Evolutionary conservation across 345 rosid genomes (phyloP), one percentile per base, ranked within the genome.

Genomic region (Linum usitatissimum): DNA sequence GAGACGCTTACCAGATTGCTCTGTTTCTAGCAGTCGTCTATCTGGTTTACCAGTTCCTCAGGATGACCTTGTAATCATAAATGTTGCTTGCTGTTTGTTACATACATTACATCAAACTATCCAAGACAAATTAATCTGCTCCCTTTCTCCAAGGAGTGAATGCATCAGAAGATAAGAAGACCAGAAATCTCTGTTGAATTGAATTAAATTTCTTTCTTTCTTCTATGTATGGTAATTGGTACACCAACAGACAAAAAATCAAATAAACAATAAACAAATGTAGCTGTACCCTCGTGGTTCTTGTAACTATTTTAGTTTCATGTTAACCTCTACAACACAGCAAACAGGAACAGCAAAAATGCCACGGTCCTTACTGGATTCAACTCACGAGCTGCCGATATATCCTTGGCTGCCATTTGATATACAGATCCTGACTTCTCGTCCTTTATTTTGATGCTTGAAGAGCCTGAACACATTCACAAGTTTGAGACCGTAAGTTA

Each of bases 41-140:
- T 68, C 77, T 88, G 74, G 86, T 88, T 78, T 87, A 88, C 78
- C 93, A 86, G 77, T 92, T 82, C 77, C 66, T 91, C 71, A 88
- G 72, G 79, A 77, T 82, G 76, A 92, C 95, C 65, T 73, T 91
- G 77, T 91, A 66, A 70, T 55, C 1, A 3, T 18, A 5, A 20
- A 20, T 18, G 38, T 34, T 4, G 30, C 28, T 23, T 23, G 28
- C 28, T 23, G 28, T 23, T 23, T 23, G 1, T 23, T 23, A 23
- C 28, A 23, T 40, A 40, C 48, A 40, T 40, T 40, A 40, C 48
- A 23, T 23, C 28, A 23, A 23, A 23, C 28, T 23, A 2, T 23
- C 28, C 28, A 23, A 23, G 2, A 23, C 28, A 23, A 23, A 23
- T 23, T 23, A 23, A 23, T 23, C 28, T 23, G 28, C 28, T 23